A percentile compares a stretch with the other conserved stretches of the same genome.
phyloP scores from a whole-genome alignment of 2,329 filamentous ascomycete genomes.

The Mycosphaerella sp. region DNA sequence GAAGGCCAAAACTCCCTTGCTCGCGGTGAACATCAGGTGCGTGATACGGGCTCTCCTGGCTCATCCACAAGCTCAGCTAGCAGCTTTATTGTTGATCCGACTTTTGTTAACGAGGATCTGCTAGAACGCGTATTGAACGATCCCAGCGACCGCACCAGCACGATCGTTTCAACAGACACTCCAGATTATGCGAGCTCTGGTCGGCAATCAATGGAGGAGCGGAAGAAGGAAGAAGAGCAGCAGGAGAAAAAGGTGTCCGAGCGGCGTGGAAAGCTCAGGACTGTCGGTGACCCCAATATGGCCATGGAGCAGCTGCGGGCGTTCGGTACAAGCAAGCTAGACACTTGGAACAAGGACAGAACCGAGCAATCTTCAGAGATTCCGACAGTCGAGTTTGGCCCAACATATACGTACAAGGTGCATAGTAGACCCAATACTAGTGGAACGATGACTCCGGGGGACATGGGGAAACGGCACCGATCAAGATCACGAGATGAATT shows the following conservation, averaged over 20 bases:
- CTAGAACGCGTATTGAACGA: constrained; percentile 35
- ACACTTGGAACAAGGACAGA: constrained; percentile 33
- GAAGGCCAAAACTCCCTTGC: constrained; percentile 12
- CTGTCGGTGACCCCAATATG: constrained; percentile 56
- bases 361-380: constrained; percentile 49
- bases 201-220: constrained; percentile 39
- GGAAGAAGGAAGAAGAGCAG: constrained; percentile 38
- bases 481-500: constrained; percentile 28
- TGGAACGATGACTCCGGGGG: constrained; percentile 43
- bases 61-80: constrained; percentile 23
- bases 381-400: constrained; percentile 77
- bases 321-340: constrained; percentile 25
- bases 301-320: constrained; percentile 38
- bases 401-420: constrained; percentile 63
- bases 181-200: constrained; percentile 72
- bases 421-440: constrained; percentile 50
- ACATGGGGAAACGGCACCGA: constrained; percentile 22
- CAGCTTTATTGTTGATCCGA: constrained; percentile 28
- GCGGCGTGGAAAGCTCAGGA: constrained; percentile 72
- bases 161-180: constrained; percentile 44
- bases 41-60: constrained; percentile 17
- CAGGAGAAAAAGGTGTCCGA: constrained; percentile 53
- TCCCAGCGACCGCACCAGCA: constrained; percentile 22
- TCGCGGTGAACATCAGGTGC: constrained; percentile 19
- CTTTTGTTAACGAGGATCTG: constrained; percentile 39